Conservation (phyloP, 2,329 filamentous ascomycete genomes). For the Sarocladium brachiariae region DNA sequence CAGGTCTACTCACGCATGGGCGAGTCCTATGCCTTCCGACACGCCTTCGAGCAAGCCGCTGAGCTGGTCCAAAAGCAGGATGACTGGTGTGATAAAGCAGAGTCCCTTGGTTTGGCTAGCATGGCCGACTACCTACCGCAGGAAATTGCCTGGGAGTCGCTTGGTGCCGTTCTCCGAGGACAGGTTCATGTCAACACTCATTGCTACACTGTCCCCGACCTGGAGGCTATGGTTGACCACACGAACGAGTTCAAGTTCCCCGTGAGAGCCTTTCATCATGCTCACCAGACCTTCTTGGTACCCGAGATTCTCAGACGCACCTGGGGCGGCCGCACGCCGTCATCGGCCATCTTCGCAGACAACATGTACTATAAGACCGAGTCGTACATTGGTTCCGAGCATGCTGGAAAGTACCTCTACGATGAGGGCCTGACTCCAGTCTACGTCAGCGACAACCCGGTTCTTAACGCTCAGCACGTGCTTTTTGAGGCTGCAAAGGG, state of each 20-base stretch:
- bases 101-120: slow-evolving; percentile 39
- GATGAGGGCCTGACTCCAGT: slow-evolving; percentile 59
- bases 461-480: slow-evolving; percentile 63
- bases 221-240: slow-evolving; percentile 63
- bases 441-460: slow-evolving; percentile 66
- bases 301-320: slow-evolving; percentile 57
- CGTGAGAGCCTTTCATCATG: slow-evolving; percentile 62
- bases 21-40: slow-evolving; percentile 63
- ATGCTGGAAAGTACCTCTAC: slow-evolving; percentile 59
- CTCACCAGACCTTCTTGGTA: slow-evolving; percentile 54
- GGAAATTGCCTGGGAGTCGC: slow-evolving; percentile 54
- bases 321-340: slow-evolving; percentile 47
- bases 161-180: slow-evolving; percentile 56
- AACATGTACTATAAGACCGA: slow-evolving; percentile 70
- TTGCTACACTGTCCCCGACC: slow-evolving; percentile 63
- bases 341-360: slow-evolving; percentile 60
- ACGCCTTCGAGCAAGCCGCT: slow-evolving; percentile 58
- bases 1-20: slow-evolving; percentile 55
- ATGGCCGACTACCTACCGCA: slow-evolving; percentile 54
- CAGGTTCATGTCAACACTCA: slow-evolving; percentile 66
- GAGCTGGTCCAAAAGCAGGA: slow-evolving; percentile 53
- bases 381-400: slow-evolving; percentile 56
- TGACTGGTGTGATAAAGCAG: slow-evolving; percentile 59
- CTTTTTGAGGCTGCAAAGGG: slow-evolving; percentile 57
- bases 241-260: slow-evolving; percentile 66